A percentile compares a stretch with the other conserved stretches of the same genome.
Evolutionary conservation across 108 stramenopile genomes (phyloP).

Genomic region (Conticribra guillardii): DNA sequence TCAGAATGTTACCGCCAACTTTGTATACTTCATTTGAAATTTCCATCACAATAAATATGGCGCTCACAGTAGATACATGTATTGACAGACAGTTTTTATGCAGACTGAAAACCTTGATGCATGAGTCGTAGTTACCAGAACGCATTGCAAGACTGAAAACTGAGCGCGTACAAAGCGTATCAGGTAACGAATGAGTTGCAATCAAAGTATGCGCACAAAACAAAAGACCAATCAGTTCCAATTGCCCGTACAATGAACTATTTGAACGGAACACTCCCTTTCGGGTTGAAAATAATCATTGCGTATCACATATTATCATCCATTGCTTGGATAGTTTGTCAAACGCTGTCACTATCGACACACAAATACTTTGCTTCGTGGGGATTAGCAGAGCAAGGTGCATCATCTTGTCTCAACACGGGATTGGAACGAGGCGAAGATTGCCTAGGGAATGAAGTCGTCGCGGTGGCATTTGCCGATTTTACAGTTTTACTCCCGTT

Average conservation of each 20-base stretch:
- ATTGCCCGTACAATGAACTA: neutral
- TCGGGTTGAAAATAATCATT: constrained; percentile 11
- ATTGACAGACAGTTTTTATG: no score
- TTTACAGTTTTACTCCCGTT: constrained; percentile 4
- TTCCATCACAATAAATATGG: no score
- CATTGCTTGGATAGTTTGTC: constrained; percentile 14
- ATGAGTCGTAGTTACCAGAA: no score
- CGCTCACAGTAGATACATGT: no score
- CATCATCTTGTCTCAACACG: neutral
- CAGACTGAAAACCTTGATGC: no score
- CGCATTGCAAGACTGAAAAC: no score
- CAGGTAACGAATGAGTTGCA: no score
- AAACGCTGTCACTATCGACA: constrained; percentile 7
- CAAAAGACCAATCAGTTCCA: neutral
- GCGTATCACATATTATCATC: constrained; percentile 11
- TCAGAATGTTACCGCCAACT: no score
- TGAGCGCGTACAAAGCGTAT: no score
- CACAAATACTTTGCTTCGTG: constrained; percentile 6
- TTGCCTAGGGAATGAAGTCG: neutral
- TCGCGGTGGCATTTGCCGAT: constrained; percentile 12
- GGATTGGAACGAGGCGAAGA: neutral
- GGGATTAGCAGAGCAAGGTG: neutral
- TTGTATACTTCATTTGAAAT: no score
- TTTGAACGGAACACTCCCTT: neutral
- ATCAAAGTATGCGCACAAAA: neutral